Evolutionary conservation across 352 stramenopile genomes (phyloP).

Genomic region (Phytophthora melonis): DNA sequence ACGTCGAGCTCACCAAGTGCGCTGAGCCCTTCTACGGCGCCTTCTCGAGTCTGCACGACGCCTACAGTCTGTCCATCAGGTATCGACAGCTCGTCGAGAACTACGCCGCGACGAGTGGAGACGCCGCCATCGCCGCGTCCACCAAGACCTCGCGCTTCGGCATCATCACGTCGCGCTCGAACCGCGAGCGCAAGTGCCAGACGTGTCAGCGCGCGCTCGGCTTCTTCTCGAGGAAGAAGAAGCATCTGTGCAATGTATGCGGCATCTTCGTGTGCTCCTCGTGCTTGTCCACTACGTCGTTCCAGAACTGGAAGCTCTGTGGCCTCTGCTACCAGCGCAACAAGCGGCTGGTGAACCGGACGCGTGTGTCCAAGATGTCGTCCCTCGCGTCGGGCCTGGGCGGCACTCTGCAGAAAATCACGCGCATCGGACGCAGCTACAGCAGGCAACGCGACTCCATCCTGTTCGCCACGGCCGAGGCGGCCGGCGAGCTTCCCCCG

Average conservation of each 20-base stretch:
- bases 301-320: slow-evolving; percentile 72
- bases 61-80: slow-evolving; percentile 69
- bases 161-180: slow-evolving; percentile 43
- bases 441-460: slow-evolving; percentile 54
- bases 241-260: slow-evolving; percentile 71
- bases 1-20: slow-evolving; percentile 67
- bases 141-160: slow-evolving; percentile 41
- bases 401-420: slow-evolving; percentile 45
- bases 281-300: slow-evolving; percentile 69
- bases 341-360: slow-evolving; percentile 65
- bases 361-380: slow-evolving; percentile 59
- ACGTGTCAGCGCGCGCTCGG: slow-evolving; percentile 69
- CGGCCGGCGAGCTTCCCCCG: slow-evolving; percentile 35
- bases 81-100: slow-evolving; percentile 72
- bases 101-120: slow-evolving; percentile 44
- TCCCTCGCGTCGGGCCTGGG: slow-evolving; percentile 49
- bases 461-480: slow-evolving; percentile 45
- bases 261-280: slow-evolving; percentile 68
- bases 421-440: slow-evolving; percentile 45
- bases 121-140: slow-evolving; percentile 33
- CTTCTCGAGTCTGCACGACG: slow-evolving; percentile 73
- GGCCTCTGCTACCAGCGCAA: slow-evolving; percentile 71
- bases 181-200: slow-evolving; percentile 66
- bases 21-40: slow-evolving; percentile 61
- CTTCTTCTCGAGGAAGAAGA: slow-evolving; percentile 69